phyloP scores from a whole-genome alignment of 768 basidiomycete species.

The Serendipita sp. region DNA sequence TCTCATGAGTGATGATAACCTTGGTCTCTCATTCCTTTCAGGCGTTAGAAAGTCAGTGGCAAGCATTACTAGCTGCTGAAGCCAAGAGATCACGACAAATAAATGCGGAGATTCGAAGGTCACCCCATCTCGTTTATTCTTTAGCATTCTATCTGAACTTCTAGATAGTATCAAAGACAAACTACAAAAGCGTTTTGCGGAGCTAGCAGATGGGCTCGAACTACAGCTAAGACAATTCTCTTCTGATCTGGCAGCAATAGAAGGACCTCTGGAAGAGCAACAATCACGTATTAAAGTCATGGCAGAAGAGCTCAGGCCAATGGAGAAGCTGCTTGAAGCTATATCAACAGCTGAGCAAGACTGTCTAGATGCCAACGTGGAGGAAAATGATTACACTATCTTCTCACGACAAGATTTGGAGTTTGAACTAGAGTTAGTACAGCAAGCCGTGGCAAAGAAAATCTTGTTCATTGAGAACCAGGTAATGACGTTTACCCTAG shows the following conservation, averaged over 20 bases:
- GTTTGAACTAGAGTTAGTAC: conserved; percentile 73
- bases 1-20: not conserved
- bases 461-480: conserved; percentile 96
- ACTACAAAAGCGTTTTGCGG: conserved; percentile 60
- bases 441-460: conserved; percentile 71
- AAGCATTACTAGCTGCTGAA: conserved; percentile 51
- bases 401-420: conserved; percentile 78
- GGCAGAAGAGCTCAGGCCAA: conserved; percentile 28
- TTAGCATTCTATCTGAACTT: not conserved
- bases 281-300: conserved; percentile 48
- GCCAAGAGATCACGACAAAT: conserved; percentile 61
- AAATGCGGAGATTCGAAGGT: conserved; percentile 82
- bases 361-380: conserved; percentile 76
- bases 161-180: conserved; percentile 57
- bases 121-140: conserved; percentile 17
- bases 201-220: conserved; percentile 61
- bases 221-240: conserved; percentile 48
- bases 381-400: conserved; percentile 92
- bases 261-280: conserved; percentile 71
- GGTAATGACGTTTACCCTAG: conserved; percentile 24
- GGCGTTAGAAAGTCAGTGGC: conserved; percentile 74
- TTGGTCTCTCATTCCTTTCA: conserved; percentile 10
- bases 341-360: conserved; percentile 54
- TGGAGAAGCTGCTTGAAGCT: conserved; percentile 16
- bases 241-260: conserved; percentile 52